These are phyloP conservation scores for Termitomyces sp. DNA, from an alignment of 768 basidiomycete genomes.

Conservation along the genomic window DNA sequence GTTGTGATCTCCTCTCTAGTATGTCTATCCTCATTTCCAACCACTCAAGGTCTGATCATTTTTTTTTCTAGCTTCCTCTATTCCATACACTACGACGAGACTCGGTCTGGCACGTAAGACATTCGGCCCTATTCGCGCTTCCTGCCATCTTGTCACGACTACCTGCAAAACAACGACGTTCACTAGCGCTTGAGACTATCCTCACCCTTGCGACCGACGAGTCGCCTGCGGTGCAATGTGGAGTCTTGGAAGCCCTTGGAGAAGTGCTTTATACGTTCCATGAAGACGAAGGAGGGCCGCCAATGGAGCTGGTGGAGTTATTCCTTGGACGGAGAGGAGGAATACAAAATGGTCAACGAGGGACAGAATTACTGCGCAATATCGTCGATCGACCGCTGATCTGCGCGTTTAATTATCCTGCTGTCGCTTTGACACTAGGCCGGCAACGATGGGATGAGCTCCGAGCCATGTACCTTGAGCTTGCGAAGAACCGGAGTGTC, in stretches of 20 bases:
- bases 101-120: slow-evolving; percentile 75
- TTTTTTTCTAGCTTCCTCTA: slow-evolving; percentile 61
- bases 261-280: slow-evolving; percentile 86
- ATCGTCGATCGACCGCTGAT: slow-evolving; percentile 74
- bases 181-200: slow-evolving; percentile 65
- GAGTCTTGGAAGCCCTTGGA: slow-evolving; percentile 82
- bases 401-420: slow-evolving; percentile 90
- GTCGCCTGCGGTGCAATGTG: slow-evolving; percentile 65
- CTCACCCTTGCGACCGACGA: slow-evolving; percentile 61
- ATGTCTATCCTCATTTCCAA: slow-evolving; percentile 17
- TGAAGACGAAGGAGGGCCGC: slow-evolving; percentile 60
- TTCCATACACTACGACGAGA: slow-evolving; percentile 72
- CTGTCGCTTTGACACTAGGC: slow-evolving; percentile 83
- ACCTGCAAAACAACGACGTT: slow-evolving; percentile 48
- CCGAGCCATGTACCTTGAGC: slow-evolving; percentile 58
- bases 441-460: slow-evolving; percentile 69
- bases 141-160: slow-evolving; percentile 77
- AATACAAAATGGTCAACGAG: slow-evolving; percentile 34
- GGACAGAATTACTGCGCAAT: slow-evolving; percentile 42
- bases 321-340: slow-evolving; percentile 65
- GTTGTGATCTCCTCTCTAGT: slow-evolving; percentile 63
- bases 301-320: slow-evolving; percentile 66
- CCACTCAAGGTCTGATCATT: not conserved
- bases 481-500: slow-evolving; percentile 55
- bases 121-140: slow-evolving; percentile 82